These are phyloP conservation scores for Exophiala bonariae DNA, from an alignment of 2,329 filamentous ascomycete genomes.

Conservation along the genomic window DNA sequence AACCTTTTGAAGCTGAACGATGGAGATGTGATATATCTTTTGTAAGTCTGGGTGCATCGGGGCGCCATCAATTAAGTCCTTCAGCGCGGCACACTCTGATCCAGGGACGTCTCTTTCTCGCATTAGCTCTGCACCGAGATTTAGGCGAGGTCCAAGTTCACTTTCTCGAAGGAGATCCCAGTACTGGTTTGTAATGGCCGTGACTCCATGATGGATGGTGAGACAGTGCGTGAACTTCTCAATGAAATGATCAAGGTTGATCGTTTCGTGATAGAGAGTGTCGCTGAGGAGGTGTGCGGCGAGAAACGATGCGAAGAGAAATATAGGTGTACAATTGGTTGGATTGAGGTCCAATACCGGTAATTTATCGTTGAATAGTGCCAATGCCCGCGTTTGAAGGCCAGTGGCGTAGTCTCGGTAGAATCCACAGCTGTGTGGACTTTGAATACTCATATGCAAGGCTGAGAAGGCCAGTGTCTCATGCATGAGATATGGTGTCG, in stretches of 20 bases:
- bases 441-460: slow-evolving; percentile 40
- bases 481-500: slow-evolving; percentile 28
- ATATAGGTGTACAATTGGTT: slow-evolving; percentile 21
- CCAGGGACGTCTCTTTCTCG: not conserved
- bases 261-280: slow-evolving; percentile 41
- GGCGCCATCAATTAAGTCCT: slow-evolving; percentile 11
- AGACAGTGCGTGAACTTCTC: slow-evolving; percentile 30
- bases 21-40: slow-evolving; percentile 15
- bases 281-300: slow-evolving; percentile 43
- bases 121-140: not conserved
- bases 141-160: slow-evolving; percentile 15
- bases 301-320: slow-evolving; percentile 24
- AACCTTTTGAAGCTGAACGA: slow-evolving; percentile 15
- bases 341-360: slow-evolving; percentile 12
- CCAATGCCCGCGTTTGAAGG: slow-evolving; percentile 22
- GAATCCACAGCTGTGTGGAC: slow-evolving; percentile 2
- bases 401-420: slow-evolving; percentile 22
- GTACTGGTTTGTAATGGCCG: slow-evolving; percentile 10
- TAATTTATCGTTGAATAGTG: slow-evolving; percentile 19
- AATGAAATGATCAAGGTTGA: slow-evolving; percentile 38
- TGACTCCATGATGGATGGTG: slow-evolving; percentile 30
- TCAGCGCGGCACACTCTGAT: slow-evolving; percentile 12
- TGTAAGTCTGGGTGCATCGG: slow-evolving; percentile 8
- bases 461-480: slow-evolving; percentile 29
- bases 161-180: slow-evolving; percentile 11